Conservation (phyloP, 306 rosid genomes). For the Trifolium dubium region DNA sequence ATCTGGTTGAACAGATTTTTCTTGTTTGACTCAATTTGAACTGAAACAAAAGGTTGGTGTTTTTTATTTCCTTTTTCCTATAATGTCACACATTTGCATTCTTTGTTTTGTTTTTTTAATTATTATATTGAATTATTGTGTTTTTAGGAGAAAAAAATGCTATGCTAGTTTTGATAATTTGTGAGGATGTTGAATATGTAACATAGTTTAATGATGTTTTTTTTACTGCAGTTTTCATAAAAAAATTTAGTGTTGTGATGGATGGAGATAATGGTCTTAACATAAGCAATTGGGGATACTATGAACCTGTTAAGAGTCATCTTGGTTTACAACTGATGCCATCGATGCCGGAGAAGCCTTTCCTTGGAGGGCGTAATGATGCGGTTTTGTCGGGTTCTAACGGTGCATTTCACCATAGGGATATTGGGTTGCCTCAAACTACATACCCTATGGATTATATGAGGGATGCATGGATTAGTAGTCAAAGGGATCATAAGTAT, state of each 20-base stretch:
- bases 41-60: constrained; percentile 40
- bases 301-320: constrained; percentile 81
- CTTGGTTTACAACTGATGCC: constrained; percentile 94
- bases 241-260: constrained; percentile 58
- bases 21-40: constrained; percentile 48
- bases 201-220: constrained; percentile 31
- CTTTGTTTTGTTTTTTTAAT: background rate
- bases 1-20: constrained; percentile 23
- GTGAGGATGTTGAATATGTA: constrained; percentile 41
- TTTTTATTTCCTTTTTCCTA: background rate
- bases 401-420: constrained; percentile 70
- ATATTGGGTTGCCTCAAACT: constrained; percentile 67
- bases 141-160: constrained; percentile 36
- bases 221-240: constrained; percentile 28
- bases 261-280: constrained; percentile 87
- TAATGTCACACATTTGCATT: constrained; percentile 20
- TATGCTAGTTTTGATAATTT: constrained; percentile 26
- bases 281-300: constrained; percentile 95
- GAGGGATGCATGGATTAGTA: constrained; percentile 87
- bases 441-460: constrained; percentile 67
- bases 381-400: constrained; percentile 54
- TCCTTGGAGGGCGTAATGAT: constrained; percentile 69
- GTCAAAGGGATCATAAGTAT: constrained; percentile 64
- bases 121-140: background rate
- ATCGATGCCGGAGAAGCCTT: constrained; percentile 71